These are phyloP conservation scores for Corymbia maculata DNA, from an alignment of 345 rosid species.

Conservation along the genomic window DNA sequence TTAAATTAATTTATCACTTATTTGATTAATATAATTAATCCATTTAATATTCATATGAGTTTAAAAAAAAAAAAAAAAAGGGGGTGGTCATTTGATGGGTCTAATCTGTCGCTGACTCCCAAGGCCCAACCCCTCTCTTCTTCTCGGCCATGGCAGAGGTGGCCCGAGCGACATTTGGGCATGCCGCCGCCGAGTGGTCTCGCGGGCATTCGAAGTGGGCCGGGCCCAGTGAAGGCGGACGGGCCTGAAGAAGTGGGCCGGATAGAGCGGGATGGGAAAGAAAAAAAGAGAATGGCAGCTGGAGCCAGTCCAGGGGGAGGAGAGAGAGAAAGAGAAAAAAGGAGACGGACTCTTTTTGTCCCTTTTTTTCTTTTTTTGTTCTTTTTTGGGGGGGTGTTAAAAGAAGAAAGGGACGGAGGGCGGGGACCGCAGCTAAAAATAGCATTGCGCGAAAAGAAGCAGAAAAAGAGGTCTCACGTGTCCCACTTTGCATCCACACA, in stretches of 20 bases:
- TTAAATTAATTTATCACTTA: too few species aligned
- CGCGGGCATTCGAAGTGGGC: not conserved
- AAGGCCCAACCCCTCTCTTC: not conserved
- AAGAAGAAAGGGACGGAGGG: not conserved
- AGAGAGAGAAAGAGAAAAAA: not conserved
- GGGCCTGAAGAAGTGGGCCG: not conserved
- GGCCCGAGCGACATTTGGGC: not conserved
- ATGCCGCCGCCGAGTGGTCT: not conserved
- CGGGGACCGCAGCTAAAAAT: not conserved
- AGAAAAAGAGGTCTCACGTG: constrained; percentile 23
- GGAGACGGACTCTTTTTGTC: not conserved
- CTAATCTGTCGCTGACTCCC: not conserved
- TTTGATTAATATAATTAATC: too few species aligned
- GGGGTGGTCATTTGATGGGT: not conserved
- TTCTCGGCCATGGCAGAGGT: not conserved
- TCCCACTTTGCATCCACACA: constrained; percentile 21
- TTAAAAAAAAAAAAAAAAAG: too few species aligned
- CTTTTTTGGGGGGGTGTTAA: too few species aligned
- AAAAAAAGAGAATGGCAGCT: not conserved
- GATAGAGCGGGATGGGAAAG: not conserved
- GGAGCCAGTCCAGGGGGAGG: not conserved
- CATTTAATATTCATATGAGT: not conserved
- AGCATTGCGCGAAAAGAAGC: not conserved
- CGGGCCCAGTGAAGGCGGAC: not conserved
- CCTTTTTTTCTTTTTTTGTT: not conserved